phyloP scores from a whole-genome alignment of 1,284 basidiomycete species.

The Hemileia vastatrix region DNA sequence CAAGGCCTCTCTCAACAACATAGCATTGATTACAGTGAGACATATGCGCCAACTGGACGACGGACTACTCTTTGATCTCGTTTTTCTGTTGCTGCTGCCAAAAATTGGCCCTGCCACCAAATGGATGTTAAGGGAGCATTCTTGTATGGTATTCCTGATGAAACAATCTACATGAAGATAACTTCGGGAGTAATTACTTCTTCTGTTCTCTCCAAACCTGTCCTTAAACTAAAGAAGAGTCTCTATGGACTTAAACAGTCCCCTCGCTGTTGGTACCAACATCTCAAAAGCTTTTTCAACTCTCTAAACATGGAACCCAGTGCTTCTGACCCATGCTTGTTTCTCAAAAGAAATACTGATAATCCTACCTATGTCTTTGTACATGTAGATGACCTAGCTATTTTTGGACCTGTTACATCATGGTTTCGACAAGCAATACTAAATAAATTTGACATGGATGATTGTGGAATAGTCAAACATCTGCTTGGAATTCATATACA shows the following conservation, averaged over 20 bases:
- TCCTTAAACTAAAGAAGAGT: background rate
- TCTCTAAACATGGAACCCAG: background rate
- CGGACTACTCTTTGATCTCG: no score
- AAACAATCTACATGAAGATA: background rate
- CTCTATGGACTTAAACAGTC: constrained; percentile 1
- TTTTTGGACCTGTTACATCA: background rate
- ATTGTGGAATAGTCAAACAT: no score
- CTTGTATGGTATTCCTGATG: background rate
- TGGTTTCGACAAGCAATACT: background rate
- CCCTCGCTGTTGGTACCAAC: background rate
- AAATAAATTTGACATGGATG: background rate
- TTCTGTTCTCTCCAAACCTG: no score
- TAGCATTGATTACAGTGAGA: background rate
- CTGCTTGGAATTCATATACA: no score
- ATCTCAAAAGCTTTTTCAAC: background rate
- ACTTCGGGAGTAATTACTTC: no score
- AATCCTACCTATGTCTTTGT: background rate
- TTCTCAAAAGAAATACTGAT: background rate
- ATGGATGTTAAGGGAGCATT: background rate
- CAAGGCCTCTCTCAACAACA: background rate
- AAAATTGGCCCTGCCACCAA: background rate
- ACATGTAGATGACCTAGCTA: constrained; percentile 2
- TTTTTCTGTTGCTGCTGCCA: no score
- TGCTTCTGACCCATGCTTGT: background rate
- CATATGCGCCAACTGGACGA: background rate